A percentile compares a stretch with the other conserved stretches of the same genome.
Evolutionary conservation across 2,329 filamentous ascomycete genomes (phyloP).

Genomic region (Paraphaeosphaeria minitans): DNA sequence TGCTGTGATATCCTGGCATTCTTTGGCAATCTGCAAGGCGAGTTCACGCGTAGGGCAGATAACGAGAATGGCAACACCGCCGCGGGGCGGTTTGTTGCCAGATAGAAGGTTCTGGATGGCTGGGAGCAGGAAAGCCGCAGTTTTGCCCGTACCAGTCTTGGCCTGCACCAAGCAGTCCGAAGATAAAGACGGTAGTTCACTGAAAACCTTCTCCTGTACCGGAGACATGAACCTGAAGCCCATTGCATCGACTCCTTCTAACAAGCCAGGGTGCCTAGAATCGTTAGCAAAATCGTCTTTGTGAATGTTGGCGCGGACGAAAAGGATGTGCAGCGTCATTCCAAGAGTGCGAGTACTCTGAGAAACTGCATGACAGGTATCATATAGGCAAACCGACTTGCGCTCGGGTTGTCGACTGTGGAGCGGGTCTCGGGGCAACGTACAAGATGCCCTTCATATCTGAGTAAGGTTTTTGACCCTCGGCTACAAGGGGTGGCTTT

Average conservation of each 20-base stretch:
- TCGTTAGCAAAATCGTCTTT: background rate
- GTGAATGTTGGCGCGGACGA: background rate
- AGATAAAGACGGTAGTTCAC: constrained; percentile 54
- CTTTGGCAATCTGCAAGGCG: constrained; percentile 57
- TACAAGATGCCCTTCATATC: constrained; percentile 31
- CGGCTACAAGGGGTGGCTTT: constrained; percentile 31
- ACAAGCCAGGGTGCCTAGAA: constrained; percentile 24
- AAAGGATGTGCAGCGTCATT: background rate
- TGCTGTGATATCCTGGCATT: constrained; percentile 51
- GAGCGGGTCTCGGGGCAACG: background rate
- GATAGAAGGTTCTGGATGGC: constrained; percentile 53
- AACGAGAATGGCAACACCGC: constrained; percentile 53
- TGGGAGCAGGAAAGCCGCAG: constrained; percentile 55
- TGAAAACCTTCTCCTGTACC: constrained; percentile 60
- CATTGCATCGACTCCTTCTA: constrained; percentile 43
- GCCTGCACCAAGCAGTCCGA: constrained; percentile 61
- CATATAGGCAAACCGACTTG: background rate
- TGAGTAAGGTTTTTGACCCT: constrained; percentile 32
- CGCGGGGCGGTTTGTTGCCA: constrained; percentile 36
- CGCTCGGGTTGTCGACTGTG: background rate
- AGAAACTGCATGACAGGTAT: background rate
- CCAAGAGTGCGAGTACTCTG: background rate
- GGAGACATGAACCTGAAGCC: constrained; percentile 55
- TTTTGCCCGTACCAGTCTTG: constrained; percentile 59
- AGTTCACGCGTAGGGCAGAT: constrained; percentile 57